phyloP scores from a whole-genome alignment of 192 early-diverging fungal genomes.

The Podochytrium sp. region DNA sequence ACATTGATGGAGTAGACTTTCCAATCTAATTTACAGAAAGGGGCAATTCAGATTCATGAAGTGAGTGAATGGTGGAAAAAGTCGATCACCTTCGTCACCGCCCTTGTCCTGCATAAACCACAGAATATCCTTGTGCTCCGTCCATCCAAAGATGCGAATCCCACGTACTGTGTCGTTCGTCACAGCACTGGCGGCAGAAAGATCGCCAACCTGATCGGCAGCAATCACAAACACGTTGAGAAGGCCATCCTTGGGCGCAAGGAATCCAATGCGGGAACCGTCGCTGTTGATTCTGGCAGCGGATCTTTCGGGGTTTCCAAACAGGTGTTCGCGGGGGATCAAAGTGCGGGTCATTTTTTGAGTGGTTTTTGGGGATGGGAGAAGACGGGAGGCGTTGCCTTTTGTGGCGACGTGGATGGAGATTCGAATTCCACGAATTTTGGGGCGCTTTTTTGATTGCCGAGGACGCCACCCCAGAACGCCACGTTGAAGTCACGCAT shows the following conservation, averaged over 20 bases:
- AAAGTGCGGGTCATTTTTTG: neutral
- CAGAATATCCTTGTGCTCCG: slow-evolving; percentile 33
- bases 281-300: neutral
- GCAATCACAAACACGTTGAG: slow-evolving; percentile 36
- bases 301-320: slow-evolving; percentile 17
- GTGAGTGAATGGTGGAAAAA: neutral
- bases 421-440: no score
- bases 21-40: neutral
- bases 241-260: slow-evolving; percentile 39
- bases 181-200: slow-evolving; percentile 28
- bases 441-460: no score
- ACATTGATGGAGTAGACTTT: slow-evolving; percentile 25
- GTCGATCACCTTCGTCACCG: slow-evolving; percentile 36
- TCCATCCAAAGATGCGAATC: slow-evolving; percentile 39
- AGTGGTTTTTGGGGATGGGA: slow-evolving; percentile 1
- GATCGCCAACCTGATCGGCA: neutral
- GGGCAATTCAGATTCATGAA: neutral
- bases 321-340: slow-evolving; percentile 11
- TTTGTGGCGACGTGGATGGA: no score
- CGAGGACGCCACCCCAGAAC: no score
- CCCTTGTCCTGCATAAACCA: slow-evolving; percentile 38
- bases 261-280: slow-evolving; percentile 30
- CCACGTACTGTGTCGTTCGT: slow-evolving; percentile 38
- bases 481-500: no score
- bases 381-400: no score